Evolutionary conservation across 345 rosid species (phyloP), one percentile per base, ranked within the genome.

Genomic region (Corchorus capsularis): DNA sequence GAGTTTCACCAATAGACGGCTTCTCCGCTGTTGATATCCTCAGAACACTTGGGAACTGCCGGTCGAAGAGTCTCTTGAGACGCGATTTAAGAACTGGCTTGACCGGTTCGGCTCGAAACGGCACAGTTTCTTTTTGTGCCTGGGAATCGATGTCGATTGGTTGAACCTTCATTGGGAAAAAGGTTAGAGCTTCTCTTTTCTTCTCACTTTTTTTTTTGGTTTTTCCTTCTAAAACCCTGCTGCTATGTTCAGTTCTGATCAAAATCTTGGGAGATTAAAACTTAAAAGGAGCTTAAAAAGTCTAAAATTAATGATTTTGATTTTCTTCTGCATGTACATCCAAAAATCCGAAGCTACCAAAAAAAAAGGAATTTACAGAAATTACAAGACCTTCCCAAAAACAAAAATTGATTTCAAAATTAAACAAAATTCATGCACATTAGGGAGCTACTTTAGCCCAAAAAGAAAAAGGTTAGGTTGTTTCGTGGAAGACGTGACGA

Each of bases 401-500:
- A 72, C 46, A 50, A 14, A 22, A 37, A 34, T 19, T 17, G 46
- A 50, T 63, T 49, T 32, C 46, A 62, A 55, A 73, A 11, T 35
- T 63, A 17, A 52, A n/a, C 59, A 50, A 63, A 78, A 79, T 71
- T 39, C 65, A 74, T 76, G 54, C 75, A 32, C 76, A 82, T 71
- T 55, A 47, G 79, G 75, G 71, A 68, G 43, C 57, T 14, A 10
- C 20, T 85, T 79, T 86, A 79, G 60, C 43, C 3, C 13, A 16
- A 54, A 53, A 27, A 27, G 27, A 27, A 27, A 64, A 37, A 69
- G 73, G 84, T 45, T 20, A 35, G 72, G 19, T 12, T 46, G 69
- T 69, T 87, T 89, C 92, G 78, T 87, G 92, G 87, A 89, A 92
- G 35, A 89, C 92, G 81, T 91, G 90, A 76, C 89, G 83, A 69